Evolutionary conservation across 371 early-diverging fungal species (phyloP).

Genomic region (Rhizopus microsporus): DNA sequence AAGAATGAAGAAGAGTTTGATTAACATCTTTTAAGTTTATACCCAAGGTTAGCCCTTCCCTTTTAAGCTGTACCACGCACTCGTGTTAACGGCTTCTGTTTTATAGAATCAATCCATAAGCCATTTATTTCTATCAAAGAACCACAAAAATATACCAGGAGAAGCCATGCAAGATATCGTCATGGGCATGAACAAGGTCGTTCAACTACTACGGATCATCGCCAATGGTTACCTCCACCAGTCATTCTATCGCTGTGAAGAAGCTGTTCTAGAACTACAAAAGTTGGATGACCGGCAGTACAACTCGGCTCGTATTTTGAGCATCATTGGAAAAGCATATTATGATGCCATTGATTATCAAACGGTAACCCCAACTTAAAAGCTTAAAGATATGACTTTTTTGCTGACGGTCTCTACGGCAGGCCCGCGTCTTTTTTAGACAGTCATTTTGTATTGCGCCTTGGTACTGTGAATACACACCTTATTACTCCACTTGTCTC

Average conservation of each 20-base stretch:
- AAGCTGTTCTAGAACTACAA: constrained; percentile 32
- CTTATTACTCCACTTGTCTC: constrained; percentile 44
- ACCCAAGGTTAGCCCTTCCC: not conserved
- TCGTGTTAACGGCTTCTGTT: no score
- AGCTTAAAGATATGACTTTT: not conserved
- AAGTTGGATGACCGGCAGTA: constrained; percentile 44
- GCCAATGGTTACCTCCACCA: constrained; percentile 38
- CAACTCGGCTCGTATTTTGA: constrained; percentile 38
- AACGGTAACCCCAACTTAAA: constrained; percentile 12
- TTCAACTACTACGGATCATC: constrained; percentile 27
- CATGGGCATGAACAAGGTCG: constrained; percentile 37
- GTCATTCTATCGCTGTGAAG: constrained; percentile 32
- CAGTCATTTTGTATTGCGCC: constrained; percentile 37
- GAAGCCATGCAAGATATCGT: constrained; percentile 11
- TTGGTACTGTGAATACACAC: constrained; percentile 45
- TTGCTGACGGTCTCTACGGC: not conserved
- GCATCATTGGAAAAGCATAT: constrained; percentile 40
- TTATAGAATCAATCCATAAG: not conserved
- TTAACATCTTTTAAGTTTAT: not conserved
- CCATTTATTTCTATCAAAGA: constrained; percentile 1
- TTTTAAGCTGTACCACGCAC: not conserved
- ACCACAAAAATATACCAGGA: not conserved
- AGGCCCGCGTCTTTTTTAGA: constrained; percentile 40
- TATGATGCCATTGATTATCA: constrained; percentile 41
- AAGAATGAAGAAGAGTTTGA: not conserved